Conservation (phyloP, 2,329 filamentous ascomycete species). For the Raffaelea albimanens region DNA sequence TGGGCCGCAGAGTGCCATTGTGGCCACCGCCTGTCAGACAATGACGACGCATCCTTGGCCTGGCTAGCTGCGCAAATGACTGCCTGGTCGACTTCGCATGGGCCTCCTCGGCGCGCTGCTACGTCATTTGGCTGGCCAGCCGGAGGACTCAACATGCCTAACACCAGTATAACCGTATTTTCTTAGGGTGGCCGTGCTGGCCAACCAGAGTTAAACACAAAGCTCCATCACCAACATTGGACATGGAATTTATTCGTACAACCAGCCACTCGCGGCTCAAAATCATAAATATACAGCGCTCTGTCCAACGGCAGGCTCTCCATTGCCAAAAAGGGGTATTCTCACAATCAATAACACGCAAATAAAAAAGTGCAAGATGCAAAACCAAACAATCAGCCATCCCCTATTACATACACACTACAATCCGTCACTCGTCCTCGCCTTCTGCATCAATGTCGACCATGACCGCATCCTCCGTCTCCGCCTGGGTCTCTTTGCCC, state of each 20-base stretch:
- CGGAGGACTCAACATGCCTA: too few species aligned
- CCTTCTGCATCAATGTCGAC: conserved; percentile 15
- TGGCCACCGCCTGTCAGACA: background rate
- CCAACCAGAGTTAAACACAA: background rate
- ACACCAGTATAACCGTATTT: background rate
- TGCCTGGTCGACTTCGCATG: too few species aligned
- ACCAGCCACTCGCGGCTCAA: too few species aligned
- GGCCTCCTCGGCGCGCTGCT: too few species aligned
- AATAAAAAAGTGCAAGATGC: too few species aligned
- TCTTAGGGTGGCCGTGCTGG: background rate
- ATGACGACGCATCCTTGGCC: background rate
- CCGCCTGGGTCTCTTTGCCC: conserved; percentile 6
- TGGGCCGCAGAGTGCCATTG: background rate
- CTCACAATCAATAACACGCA: background rate
- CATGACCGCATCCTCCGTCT: conserved; percentile 18
- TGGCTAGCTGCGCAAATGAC: too few species aligned
- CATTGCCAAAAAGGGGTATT: conserved; percentile 1
- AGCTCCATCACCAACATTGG: too few species aligned
- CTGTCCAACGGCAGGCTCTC: background rate
- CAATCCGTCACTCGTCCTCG: conserved; percentile 7
- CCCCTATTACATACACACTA: background rate
- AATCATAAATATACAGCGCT: too few species aligned
- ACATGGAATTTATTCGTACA: too few species aligned
- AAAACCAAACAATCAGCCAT: background rate
- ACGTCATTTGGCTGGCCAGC: background rate